phyloP scores from a whole-genome alignment of 2,329 filamentous ascomycete genomes.

The Rhynchosporium graminicola region DNA sequence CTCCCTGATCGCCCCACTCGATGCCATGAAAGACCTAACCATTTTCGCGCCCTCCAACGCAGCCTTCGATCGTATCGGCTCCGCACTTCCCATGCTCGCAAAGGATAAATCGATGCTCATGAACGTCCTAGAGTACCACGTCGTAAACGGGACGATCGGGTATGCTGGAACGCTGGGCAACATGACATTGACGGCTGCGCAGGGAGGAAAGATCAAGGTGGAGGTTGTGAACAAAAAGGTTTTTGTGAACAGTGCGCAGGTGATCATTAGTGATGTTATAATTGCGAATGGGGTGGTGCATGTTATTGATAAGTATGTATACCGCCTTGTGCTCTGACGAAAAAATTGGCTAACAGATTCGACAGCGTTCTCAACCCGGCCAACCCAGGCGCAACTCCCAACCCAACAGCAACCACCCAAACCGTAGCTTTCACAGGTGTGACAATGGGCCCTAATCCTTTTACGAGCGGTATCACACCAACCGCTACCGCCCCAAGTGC shows the following conservation, averaged over 20 bases:
- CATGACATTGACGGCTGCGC: conserved; percentile 33
- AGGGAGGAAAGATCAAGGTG: conserved; percentile 37
- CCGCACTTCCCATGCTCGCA: conserved; percentile 33
- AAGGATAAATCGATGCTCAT: conserved; percentile 26
- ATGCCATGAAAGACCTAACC: conserved; percentile 52
- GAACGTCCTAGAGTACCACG: conserved; percentile 40
- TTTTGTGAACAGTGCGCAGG: conserved; percentile 44
- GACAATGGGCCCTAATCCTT: conserved; percentile 50
- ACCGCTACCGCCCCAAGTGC: conserved; percentile 42
- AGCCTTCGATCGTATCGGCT: conserved; percentile 40
- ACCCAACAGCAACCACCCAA: conserved; percentile 46
- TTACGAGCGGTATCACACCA: conserved; percentile 54
- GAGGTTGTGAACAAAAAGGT: conserved; percentile 39
- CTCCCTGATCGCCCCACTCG: conserved; percentile 42
- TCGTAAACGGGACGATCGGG: conserved; percentile 36
- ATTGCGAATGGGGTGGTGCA: conserved; percentile 42
- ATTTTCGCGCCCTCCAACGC: conserved; percentile 42
- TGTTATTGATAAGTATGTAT: conserved; percentile 47
- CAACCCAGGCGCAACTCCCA: conserved; percentile 40
- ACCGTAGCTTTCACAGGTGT: conserved; percentile 57
- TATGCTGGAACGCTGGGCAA: conserved; percentile 34
- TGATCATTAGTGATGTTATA: conserved; percentile 42
- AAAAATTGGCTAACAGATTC: neutral
- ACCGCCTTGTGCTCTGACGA: neutral
- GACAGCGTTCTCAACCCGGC: conserved; percentile 58